Base-by-base conservation (phyloP, 192 early-diverging fungal species). In the Podila epicladia region DNA sequence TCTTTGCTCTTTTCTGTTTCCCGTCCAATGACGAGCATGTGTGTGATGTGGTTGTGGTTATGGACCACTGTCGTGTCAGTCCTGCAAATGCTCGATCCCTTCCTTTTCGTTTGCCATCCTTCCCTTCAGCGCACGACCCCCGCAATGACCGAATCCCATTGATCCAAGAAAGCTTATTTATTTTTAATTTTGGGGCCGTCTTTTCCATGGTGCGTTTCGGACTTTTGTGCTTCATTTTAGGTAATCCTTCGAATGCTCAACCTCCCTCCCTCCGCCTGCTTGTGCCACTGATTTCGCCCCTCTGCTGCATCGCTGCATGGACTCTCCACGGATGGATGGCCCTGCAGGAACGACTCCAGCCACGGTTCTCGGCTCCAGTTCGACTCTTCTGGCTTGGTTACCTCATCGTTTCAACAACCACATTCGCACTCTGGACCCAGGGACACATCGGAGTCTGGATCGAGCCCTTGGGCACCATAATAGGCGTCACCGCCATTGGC, bases 251-350 rank as follows among this genome's bases (percentile, higher is more conserved):
- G 8, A 11, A 26, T 55, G 41, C 41, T 17, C 41, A 29, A 29
- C 29, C 1, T 45, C 41, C 41, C 4, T 17, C 41, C 29, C 57
- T 35, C 15, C 62, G 49, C 7, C 33, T 73, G 24, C 22, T 58
- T 62, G 64, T 65, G 66, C 58, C 37, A 28, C 45, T 80, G 55
- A 50, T 55, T 24, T 80, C 77, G 3, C 58, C 71, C 15, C 49
- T 31, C 7, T 80, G 77, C 24, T 51, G 61, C n/a, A 63, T 60
- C 63, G 7, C 73, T 12, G 77, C 77, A 8, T 80, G 77, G 77
- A 17, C 49, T 28, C 32, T 45, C 17, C 71, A 80, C 15, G 58
- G 62, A 17, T 68, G 50, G 35, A 50, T 73, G 15, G 62, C 62
- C 15, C 62, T 80, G 20, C 50, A 65, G 51, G 71, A 71, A 33